Evolutionary conservation across 1,139 yeast genomes (phyloP), one percentile per base, ranked within the genome.

Genomic region (Arxiozyma bovina): DNA sequence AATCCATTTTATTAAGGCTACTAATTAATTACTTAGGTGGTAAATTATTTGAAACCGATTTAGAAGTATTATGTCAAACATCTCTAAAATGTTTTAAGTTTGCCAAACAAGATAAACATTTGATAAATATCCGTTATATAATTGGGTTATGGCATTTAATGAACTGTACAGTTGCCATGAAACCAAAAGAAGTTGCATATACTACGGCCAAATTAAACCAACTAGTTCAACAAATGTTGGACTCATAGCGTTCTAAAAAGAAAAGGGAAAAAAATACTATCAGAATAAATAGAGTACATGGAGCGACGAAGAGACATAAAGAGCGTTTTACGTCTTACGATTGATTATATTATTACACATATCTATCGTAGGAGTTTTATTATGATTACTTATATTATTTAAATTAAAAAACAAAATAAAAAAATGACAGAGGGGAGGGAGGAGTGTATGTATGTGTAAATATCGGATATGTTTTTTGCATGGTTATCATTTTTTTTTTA

Each of bases 71-170:
- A 15, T 61, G 63, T 42, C 57, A 57, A 40, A 57, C 67, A 5
- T 67, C 71, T 4, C 59, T 57, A 34, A 50, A 57, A 11, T 67
- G 70, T 48, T 67, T 66, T 52, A 62, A 63, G n/a, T 53, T 66
- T 27, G 56, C 63, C 12, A 63, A 60, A 44, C 53, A 47, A 38
- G 49, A 38, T 34, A 58, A 57, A 45, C 67, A 62, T 49, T 55
- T 60, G 11, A 51, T 65, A 54, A 55, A 55, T 4, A 52, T 66
- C 38, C 55, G 61, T 15, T 68, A 67, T 54, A 54, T 66, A 3
- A 55, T 61, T 22, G 70, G 70, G 3, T 51, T 66, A 42, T 68
- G 70, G 69, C 68, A 67, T 54, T 50, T 68, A 42, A 61, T 62
- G 56, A 68, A 67, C 51, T 60, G 68, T 47, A 67, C 70, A 3